Evolutionary conservation across 768 basidiomycete genomes (phyloP), one percentile per base, ranked within the genome.

Genomic region (Phaffia tasmanica): DNA sequence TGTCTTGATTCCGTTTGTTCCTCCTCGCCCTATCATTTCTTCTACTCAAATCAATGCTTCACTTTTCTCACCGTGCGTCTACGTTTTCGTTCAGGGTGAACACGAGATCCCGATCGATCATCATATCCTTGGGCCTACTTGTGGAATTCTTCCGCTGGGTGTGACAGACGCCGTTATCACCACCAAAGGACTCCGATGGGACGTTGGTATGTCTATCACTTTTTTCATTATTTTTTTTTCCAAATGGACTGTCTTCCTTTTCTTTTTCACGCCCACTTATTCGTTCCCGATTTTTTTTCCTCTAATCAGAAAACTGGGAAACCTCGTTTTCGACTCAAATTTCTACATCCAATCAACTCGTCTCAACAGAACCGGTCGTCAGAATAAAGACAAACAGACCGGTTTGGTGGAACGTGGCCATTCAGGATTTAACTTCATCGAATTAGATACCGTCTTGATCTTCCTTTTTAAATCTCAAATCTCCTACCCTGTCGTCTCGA

Each of bases 131-230:
- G 94, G 93, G 0, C 83, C 83, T 60, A 97, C 93, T 0, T 99
- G 95, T 74, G 95, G 93, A 0, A 81, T 98, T n/a, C 81, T 99
- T 14, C 95, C 95, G 0, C 82, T 98, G 2, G 95, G 93, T 0
- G 78, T 92, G 18, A 85, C 85, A 32, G 81, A 80, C 5, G 86
- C 91, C 0, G 76, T 83, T 19, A 78, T 98, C n/a, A 83, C 86
- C 2, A 97, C 92, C 0, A 81, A 77, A 0, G 95, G 95, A 0
- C 79, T 97, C 46, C 80, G 83, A 71, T 99, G 95, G 95, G 86
- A 99, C 76, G 75, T 95, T 55, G 81, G 93, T 87, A 72, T 70
- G 83, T 78, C 1, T 30, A 27, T 62, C 25, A 23, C 62, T 9
- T 49, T 1, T 29, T 35, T 9, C 50, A 32, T 48, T 64, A 25